Conservation (phyloP, 2,329 filamentous ascomycete genomes). For the Fusarium mundagurra region DNA sequence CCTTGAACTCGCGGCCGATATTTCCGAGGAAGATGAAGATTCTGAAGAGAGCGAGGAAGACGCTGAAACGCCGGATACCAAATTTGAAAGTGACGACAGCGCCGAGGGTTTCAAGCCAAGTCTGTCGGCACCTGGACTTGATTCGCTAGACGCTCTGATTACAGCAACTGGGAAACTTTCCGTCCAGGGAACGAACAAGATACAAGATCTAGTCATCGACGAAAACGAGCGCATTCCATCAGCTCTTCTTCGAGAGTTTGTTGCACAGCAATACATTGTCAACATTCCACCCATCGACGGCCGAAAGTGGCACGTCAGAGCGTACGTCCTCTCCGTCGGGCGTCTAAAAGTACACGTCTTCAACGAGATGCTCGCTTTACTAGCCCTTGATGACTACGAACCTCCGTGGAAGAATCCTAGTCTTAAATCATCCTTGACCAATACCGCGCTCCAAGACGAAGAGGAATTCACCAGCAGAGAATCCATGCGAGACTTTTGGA, state of each 20-base stretch:
- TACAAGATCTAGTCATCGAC: conserved; percentile 41
- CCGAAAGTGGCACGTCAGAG: conserved; percentile 51
- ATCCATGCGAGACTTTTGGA: conserved; percentile 51
- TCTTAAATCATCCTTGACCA: conserved; percentile 49
- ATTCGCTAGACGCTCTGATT: conserved; percentile 45
- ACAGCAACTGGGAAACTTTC: conserved; percentile 41
- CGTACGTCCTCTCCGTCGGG: conserved; percentile 50
- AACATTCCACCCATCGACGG: conserved; percentile 45
- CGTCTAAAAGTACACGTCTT: conserved; percentile 52
- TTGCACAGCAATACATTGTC: conserved; percentile 51
- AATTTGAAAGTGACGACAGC: not conserved
- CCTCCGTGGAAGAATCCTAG: conserved; percentile 50
- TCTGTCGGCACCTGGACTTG: conserved; percentile 41
- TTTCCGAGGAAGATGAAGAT: conserved; percentile 46
- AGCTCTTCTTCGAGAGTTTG: conserved; percentile 50
- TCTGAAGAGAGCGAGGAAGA: conserved; percentile 6
- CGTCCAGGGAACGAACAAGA: not conserved
- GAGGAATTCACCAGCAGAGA: conserved; percentile 45
- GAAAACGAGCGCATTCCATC: conserved; percentile 50
- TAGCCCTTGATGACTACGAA: conserved; percentile 49
- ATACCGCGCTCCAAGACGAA: conserved; percentile 50
- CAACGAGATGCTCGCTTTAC: conserved; percentile 49
- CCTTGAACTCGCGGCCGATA: conserved; percentile 49
- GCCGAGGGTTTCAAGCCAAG: conserved; percentile 28
- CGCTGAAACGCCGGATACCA: not conserved